A percentile compares a stretch with the other conserved stretches of the same genome.
phyloP scores from a whole-genome alignment of 2,329 filamentous ascomycete species.

The Pseudocercospora macadamiae region DNA sequence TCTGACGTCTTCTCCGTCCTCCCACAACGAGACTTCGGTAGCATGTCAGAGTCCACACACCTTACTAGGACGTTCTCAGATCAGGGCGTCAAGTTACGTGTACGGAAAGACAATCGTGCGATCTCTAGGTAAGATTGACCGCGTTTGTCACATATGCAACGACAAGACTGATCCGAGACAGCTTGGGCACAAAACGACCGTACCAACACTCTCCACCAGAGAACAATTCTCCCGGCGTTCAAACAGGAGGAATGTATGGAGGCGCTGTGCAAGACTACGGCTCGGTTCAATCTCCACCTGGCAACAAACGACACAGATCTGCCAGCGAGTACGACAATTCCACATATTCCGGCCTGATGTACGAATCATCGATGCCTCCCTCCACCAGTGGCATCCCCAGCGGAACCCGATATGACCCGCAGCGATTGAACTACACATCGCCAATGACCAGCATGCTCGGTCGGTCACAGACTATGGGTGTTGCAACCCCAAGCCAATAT shows the following conservation, averaged over 20 bases:
- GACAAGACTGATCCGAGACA: constrained; percentile 10
- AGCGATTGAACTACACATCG: constrained; percentile 18
- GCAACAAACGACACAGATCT: constrained; percentile 31
- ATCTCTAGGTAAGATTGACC: constrained; percentile 21
- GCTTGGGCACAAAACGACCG: constrained; percentile 25
- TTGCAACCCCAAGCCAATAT: constrained; percentile 16
- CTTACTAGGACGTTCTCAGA: constrained; percentile 82
- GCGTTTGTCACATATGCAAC: not conserved
- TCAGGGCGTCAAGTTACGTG: constrained; percentile 78
- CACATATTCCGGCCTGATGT: constrained; percentile 21
- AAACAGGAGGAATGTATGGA: constrained; percentile 18
- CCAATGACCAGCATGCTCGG: constrained; percentile 19
- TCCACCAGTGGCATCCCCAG: constrained; percentile 23
- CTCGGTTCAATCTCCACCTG: constrained; percentile 21
- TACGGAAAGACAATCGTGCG: constrained; percentile 76
- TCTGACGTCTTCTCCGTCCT: constrained; percentile 66
- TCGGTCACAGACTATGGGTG: constrained; percentile 17
- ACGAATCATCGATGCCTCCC: constrained; percentile 17
- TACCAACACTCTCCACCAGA: constrained; percentile 26
- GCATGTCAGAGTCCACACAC: constrained; percentile 79
- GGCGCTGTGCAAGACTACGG: constrained; percentile 27
- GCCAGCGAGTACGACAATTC: constrained; percentile 31
- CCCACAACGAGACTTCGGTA: constrained; percentile 69
- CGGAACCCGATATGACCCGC: constrained; percentile 22
- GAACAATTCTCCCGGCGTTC: constrained; percentile 22